Evolutionary conservation across 495 filamentous ascomycete species (phyloP), one percentile per base, ranked within the genome.

Genomic region (Lasiosphaeria miniovina): DNA sequence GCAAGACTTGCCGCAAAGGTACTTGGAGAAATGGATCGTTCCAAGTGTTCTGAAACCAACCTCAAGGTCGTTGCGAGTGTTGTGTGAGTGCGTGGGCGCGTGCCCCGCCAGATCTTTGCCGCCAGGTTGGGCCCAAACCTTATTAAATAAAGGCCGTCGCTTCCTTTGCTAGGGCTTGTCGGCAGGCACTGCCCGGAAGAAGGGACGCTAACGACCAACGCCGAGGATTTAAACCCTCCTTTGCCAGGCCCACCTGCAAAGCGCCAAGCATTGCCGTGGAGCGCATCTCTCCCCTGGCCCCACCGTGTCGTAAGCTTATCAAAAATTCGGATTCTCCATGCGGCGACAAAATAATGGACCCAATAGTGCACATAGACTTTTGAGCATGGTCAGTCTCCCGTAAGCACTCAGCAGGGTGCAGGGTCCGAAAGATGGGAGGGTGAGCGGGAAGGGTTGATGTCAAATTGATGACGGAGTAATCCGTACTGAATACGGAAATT

Each of bases 291-390:
- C 17, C 0, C 12, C 6, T 48, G 46, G 10, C 55, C 24, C 61
- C 61, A 54, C 61, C 45, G 48, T 49, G 59, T 59, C 62, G 62
- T 65, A 58, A 65, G 62, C 59, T 62, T 59, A 59, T 62, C 51
- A 40, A 50, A 51, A 31, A 49, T 49, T 7, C 46, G 14, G 43
- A n/a, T 14, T 14, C 8, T 7, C 12, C 8, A 14, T 46, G 43
- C 43, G 15, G 8, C 38, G 8, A 46, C 12, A n/a, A n/a, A 46
- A 5, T 11, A n/a, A 41, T 41, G 38, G 38, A 41, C 7, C 38
- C 8, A 46, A 46, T 24, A 24, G 24, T 24, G 24, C 24, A 24
- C 24, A 24, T 24, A 24, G 24, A 24, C 24, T 24, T 24, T 24
- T 24, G 24, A 24, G 24, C 24, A 24, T 24, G 2, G 24, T 24